phyloP scores from a whole-genome alignment of 768 basidiomycete genomes.

The Guyanaporus albipodus region DNA sequence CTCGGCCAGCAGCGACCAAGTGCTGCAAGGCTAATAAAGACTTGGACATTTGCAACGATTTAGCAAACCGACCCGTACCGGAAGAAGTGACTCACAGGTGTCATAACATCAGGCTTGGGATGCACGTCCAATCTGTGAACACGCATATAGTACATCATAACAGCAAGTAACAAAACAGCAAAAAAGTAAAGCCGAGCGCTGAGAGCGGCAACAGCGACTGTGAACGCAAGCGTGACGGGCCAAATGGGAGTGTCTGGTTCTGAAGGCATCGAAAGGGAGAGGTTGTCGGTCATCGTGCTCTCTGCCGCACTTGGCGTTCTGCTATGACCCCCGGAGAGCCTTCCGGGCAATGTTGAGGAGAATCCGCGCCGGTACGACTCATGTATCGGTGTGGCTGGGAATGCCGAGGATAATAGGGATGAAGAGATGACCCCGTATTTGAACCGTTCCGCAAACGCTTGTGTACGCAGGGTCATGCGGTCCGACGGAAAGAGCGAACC shows the following conservation, averaged over 20 bases:
- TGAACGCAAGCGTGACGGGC: slow-evolving; percentile 38
- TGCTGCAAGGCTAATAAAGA: slow-evolving; percentile 64
- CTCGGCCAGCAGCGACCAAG: slow-evolving; percentile 59
- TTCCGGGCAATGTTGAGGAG: slow-evolving; percentile 45
- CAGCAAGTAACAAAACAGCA: slow-evolving; percentile 37
- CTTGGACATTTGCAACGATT: slow-evolving; percentile 33
- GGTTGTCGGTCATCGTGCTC: slow-evolving; percentile 19
- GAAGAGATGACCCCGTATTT: slow-evolving; percentile 84
- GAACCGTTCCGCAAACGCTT: slow-evolving; percentile 70
- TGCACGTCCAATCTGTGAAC: slow-evolving; percentile 31
- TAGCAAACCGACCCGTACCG: not conserved
- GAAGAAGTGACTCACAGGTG: slow-evolving; percentile 42
- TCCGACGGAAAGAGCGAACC: slow-evolving; percentile 35
- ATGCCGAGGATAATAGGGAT: slow-evolving; percentile 59
- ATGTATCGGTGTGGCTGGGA: slow-evolving; percentile 38
- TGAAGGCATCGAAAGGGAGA: slow-evolving; percentile 25
- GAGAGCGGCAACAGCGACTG: slow-evolving; percentile 38
- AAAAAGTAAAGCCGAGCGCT: slow-evolving; percentile 42
- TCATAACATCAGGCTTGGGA: slow-evolving; percentile 46
- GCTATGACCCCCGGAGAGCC: slow-evolving; percentile 36
- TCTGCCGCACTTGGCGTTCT: slow-evolving; percentile 40
- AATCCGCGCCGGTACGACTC: slow-evolving; percentile 31
- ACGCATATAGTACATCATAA: slow-evolving; percentile 38
- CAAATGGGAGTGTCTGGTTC: slow-evolving; percentile 37
- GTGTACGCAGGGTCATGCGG: slow-evolving; percentile 34